phyloP scores from a whole-genome alignment of 2,329 filamentous ascomycete species.

The Pseudogymnoascus sp. region DNA sequence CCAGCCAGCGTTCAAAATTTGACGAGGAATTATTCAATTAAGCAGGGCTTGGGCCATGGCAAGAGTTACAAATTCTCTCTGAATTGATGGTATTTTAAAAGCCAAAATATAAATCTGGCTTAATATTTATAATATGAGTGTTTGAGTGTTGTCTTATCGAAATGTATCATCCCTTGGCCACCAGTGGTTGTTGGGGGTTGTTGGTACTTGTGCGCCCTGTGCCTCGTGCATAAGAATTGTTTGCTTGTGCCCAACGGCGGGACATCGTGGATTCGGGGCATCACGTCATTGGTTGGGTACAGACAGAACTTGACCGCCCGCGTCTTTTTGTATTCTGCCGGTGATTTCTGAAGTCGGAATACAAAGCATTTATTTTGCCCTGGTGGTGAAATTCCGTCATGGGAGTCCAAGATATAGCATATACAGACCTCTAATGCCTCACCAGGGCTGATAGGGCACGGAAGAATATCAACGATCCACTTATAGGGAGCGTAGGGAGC shows the following conservation, averaged over 20 bases:
- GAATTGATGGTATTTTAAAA: neutral
- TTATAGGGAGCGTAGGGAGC: neutral
- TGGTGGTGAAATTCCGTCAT: neutral
- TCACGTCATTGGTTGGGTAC: conserved; percentile 6
- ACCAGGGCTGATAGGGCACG: neutral
- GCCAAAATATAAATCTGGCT: neutral
- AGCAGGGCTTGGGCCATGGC: neutral
- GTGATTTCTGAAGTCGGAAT: neutral
- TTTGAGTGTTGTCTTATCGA: neutral
- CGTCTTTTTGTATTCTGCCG: neutral
- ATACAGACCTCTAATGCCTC: neutral
- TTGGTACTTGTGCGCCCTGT: conserved; percentile 1
- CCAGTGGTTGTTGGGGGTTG: neutral
- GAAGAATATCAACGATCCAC: neutral
- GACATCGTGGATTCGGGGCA: conserved; percentile 3
- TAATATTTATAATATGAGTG: conserved; percentile 8
- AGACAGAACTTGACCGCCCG: neutral
- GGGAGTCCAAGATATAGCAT: neutral
- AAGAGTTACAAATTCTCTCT: neutral
- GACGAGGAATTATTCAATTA: neutral
- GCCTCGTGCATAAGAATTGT: neutral
- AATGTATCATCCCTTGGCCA: neutral
- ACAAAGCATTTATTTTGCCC: neutral
- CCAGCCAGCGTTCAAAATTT: neutral
- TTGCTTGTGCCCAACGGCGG: conserved; percentile 5